Evolutionary conservation across 768 basidiomycete species (phyloP).

Genomic region (Phylloporus rhodoxanthus): DNA sequence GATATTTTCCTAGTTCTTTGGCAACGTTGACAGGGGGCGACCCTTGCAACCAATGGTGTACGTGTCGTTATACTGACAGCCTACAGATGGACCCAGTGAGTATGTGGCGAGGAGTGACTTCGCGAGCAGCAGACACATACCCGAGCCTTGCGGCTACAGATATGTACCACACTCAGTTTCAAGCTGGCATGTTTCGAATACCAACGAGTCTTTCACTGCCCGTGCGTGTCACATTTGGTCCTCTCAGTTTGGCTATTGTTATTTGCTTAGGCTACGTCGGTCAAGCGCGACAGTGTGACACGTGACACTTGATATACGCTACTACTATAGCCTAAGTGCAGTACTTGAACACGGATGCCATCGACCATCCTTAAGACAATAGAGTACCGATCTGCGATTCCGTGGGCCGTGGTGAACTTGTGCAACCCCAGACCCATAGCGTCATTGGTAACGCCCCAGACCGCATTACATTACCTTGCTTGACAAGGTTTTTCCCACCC

Average conservation of each 20-base stretch:
- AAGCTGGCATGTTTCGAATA: background rate
- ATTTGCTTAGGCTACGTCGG: background rate
- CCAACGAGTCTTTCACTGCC: background rate
- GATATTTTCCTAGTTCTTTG: background rate
- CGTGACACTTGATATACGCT: background rate
- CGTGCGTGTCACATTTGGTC: background rate
- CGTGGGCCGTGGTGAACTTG: too few relatives aligned
- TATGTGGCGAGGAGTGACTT: too few relatives aligned
- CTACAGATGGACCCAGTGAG: background rate
- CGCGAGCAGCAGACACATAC: background rate
- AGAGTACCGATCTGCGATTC: background rate
- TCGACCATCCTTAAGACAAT: background rate
- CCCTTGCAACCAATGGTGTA: too few relatives aligned
- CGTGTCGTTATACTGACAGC: too few relatives aligned
- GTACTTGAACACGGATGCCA: background rate
- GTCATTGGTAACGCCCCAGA: background rate
- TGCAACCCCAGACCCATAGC: background rate
- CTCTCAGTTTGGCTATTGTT: background rate
- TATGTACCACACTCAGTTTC: background rate
- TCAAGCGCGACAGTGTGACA: too few relatives aligned
- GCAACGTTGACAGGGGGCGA: background rate
- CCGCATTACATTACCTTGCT: too few relatives aligned
- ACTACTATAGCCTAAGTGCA: background rate
- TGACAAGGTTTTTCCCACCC: too few relatives aligned
- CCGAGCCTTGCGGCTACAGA: background rate